Percentiles rank a stretch among this genome's conserved stretches.
Evolutionary conservation across 169 alveolate genomes (phyloP).

Genomic region (Babesia ovata): DNA sequence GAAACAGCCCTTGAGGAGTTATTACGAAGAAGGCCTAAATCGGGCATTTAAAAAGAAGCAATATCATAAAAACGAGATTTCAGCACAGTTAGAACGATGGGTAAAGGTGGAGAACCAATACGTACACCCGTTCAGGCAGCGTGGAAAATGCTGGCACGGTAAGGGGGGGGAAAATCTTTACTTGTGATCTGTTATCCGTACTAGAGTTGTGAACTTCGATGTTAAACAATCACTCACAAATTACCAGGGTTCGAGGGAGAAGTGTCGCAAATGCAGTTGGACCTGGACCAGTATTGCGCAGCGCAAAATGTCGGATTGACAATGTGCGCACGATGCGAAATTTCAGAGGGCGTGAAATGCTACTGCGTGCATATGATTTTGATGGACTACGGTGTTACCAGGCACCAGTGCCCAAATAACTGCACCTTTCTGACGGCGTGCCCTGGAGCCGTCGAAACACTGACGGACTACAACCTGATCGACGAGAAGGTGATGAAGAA

Average conservation of each 20-base stretch:
- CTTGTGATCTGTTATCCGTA: neutral
- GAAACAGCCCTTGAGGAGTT: neutral
- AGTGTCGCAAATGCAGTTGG: conserved; percentile 11
- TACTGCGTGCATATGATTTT: conserved; percentile 30
- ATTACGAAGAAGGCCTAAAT: too few relatives aligned
- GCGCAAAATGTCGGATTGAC: neutral
- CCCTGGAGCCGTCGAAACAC: too few relatives aligned
- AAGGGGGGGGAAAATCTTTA: neutral
- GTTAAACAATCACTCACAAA: neutral
- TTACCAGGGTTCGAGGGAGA: conserved; percentile 13
- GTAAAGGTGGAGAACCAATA: neutral
- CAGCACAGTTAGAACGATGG: conserved; percentile 1
- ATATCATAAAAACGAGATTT: neutral
- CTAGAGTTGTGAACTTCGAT: neutral
- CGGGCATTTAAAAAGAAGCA: too few relatives aligned
- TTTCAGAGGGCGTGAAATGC: neutral
- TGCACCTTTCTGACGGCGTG: neutral
- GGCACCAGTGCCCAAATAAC: conserved; percentile 26
- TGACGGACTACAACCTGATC: too few relatives aligned
- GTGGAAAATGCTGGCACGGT: conserved; percentile 32
- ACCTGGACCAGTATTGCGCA: conserved; percentile 17
- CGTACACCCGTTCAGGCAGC: conserved; percentile 27
- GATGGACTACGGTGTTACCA: conserved; percentile 14
- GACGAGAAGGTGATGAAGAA: neutral
- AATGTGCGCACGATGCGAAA: conserved; percentile 13